Evolutionary conservation across 2,329 filamentous ascomycete genomes (phyloP).

Genomic region (Alternaria conjuncta): DNA sequence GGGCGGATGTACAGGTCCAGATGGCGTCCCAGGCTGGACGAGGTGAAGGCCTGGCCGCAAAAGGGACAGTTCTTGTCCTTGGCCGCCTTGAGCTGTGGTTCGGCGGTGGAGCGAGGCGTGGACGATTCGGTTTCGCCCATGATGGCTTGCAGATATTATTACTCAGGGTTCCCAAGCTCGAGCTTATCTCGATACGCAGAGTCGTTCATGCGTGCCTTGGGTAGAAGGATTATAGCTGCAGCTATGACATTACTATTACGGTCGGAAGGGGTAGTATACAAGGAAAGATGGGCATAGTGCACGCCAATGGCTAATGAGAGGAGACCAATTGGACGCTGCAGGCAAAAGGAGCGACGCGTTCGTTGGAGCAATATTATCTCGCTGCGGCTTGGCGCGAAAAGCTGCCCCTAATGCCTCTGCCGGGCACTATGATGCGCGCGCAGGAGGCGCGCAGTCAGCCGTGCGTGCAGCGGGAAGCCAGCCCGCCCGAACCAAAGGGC

Average conservation of each 20-base stretch:
- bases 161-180: conserved; percentile 24
- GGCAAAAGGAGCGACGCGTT: conserved; percentile 37
- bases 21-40: conserved; percentile 82
- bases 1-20: conserved; percentile 93
- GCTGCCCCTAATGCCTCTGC: conserved; percentile 27
- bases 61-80: conserved; percentile 92
- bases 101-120: conserved; percentile 39
- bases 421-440: conserved; percentile 27
- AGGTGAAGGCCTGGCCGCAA: conserved; percentile 89
- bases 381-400: conserved; percentile 25
- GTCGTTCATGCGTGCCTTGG: conserved; percentile 22
- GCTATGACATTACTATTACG: conserved; percentile 39
- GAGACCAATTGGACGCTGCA: conserved; percentile 19
- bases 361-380: conserved; percentile 28
- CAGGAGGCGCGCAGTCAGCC: conserved; percentile 17
- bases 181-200: conserved; percentile 22
- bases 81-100: conserved; percentile 54
- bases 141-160: conserved; percentile 11
- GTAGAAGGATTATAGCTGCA: conserved; percentile 7
- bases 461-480: conserved; percentile 27
- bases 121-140: conserved; percentile 49
- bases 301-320: conserved; percentile 18
- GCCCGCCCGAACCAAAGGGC: conserved; percentile 15
- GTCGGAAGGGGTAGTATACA: conserved; percentile 10
- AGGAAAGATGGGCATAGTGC: conserved; percentile 12